Evolutionary conservation across 345 rosid genomes (phyloP), one percentile per base, ranked within the genome.

Genomic region (Physaria fendleri): DNA sequence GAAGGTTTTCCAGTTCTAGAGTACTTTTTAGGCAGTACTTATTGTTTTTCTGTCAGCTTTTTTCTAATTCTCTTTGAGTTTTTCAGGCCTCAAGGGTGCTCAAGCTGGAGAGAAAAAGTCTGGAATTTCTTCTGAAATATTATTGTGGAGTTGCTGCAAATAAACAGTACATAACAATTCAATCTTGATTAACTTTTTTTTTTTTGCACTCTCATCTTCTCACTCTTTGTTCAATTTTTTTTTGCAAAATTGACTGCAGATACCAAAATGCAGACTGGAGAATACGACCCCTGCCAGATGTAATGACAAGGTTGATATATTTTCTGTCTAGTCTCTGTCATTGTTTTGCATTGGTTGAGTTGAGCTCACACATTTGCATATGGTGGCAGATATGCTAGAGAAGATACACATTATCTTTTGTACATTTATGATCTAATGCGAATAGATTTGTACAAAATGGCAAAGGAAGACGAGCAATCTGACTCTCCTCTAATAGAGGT

Each of bases 191-290:
- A 59, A 46, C 40, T 62, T 20, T 62, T 28, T 44, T 62, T 33
- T 23, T 71, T 33, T 22, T 8, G 16, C 28, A 11, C 41, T 49
- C 8, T 49, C 37, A 21, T 27, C 44, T 21, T 49, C 47, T 45
- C 62, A 5, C 60, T 61, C 30, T 39, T 38, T 2, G 17, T 61
- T 40, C 51, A 35, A 55, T 6, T 9, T 69, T 1, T 43, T 43
- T 61, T 44, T 62, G 33, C 54, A 20, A 13, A 13, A 35, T 49
- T 73, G 42, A 30, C 62, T 76, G 79, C 86, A 92, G 97, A 66
- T 92, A 92, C 75, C 98, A 92, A 74, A 86, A 81, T 75, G 92
- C 95, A 39, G 96, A 92, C 72, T 92, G 98, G 98, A 88, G 96
- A 84, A 53, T 88, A 51, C 84, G 99, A 15, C 99, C 99, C 38